Evolutionary conservation across 129 eudicot genomes (phyloP), one percentile per base, ranked within the genome.

Genomic region (Pseudognaphalium luteoalbum): DNA sequence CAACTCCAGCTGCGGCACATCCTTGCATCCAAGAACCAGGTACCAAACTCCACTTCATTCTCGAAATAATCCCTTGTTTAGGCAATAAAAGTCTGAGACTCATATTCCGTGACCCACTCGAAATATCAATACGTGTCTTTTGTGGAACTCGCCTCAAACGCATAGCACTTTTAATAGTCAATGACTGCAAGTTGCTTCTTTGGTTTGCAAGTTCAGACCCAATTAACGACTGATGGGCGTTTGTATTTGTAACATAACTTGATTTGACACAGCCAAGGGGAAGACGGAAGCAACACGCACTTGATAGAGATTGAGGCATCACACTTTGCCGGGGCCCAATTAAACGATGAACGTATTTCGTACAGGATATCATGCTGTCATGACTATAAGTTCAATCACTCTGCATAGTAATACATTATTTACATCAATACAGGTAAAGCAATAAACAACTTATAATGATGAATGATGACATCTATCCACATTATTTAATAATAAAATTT

Each of bases 11-110:
- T 29, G 84, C 76, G 1, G 77, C 59, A 81, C 73, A 66, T 25
- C 90, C 82, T 68, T 80, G 90, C 42, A 63, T 28, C 92, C 91
- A 87, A 54, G 91, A 83, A 42, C 83, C 83, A 9, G 83, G 82
- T 28, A 82, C 85, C 30, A 83, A 75, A 54, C 72, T 80, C 82
- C 87, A 83, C 70, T 81, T 85, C 61, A 84, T 68, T 80, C 83
- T 76, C 34, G 88, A 84, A n/a, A 79, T 68, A 15, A 83, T 67
- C 62, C 84, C 82, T 73, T 82, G 84, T 76, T 81, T 88, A n/a
- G 88, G 87, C 34, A 79, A 78, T 56, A 83, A 78, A 69, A 84
- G 79, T 58, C 79, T 75, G 41, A 81, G 56, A 37, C 73, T 89
- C 80, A 78, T 77, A 52, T 66, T 70, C 39, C 76, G 78, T 47